Conservation (phyloP, 2,329 filamentous ascomycete genomes). For the Pestalotiopsis sp. region DNA sequence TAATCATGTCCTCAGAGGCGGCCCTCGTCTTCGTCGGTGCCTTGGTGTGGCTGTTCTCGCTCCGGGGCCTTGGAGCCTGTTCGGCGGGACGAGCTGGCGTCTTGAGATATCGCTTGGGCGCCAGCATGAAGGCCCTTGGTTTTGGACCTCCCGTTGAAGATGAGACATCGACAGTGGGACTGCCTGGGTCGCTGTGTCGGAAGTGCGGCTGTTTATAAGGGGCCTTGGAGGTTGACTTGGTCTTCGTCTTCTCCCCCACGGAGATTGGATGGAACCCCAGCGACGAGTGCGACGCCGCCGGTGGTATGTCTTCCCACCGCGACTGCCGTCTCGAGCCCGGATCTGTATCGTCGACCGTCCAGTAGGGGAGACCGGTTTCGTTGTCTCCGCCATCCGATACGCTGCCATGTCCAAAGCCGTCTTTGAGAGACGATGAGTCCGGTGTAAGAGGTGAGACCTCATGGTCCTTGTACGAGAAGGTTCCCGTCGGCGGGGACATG, state of each 20-base stretch:
- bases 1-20: neutral
- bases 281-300: slow-evolving; percentile 1
- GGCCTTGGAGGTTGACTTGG: neutral
- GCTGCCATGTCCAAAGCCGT: neutral
- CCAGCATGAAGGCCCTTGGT: neutral
- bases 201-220: neutral
- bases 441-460: slow-evolving; percentile 7
- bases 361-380: too few relatives aligned
- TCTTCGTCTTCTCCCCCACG: neutral
- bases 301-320: slow-evolving; percentile 5
- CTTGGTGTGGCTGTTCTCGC: neutral
- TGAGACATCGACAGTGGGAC: neutral
- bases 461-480: neutral
- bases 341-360: neutral
- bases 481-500: slow-evolving; percentile 2
- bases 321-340: slow-evolving; percentile 1
- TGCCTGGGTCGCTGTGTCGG: slow-evolving; percentile 8
- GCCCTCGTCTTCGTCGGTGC: neutral
- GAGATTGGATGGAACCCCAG: neutral
- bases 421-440: neutral
- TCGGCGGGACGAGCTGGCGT: neutral
- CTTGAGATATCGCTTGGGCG: neutral
- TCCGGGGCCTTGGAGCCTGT: neutral
- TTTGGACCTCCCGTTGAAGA: neutral
- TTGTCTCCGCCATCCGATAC: neutral